Percentiles rank a stretch among this genome's conserved stretches.
Evolutionary conservation across 2,329 filamentous ascomycete genomes (phyloP).

Genomic region (Metarhizium rileyi): DNA sequence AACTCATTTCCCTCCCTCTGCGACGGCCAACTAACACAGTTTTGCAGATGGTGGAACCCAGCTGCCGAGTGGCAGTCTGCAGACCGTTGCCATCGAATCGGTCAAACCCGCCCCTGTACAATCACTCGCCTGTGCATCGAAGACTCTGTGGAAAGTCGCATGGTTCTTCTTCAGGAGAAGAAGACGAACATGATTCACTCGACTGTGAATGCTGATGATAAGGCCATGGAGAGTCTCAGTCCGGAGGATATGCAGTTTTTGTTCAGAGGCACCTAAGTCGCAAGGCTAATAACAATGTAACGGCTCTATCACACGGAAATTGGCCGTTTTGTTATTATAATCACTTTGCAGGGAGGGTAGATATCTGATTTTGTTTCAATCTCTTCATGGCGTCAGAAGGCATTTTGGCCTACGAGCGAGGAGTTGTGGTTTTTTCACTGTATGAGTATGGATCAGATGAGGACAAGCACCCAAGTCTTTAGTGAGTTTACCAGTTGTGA

Average conservation of each 20-base stretch:
- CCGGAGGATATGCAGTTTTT: constrained; percentile 93
- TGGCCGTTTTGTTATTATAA: no score
- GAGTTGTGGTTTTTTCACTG: not conserved
- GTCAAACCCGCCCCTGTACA: constrained; percentile 84
- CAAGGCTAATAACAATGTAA: not conserved
- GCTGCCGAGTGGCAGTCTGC: constrained; percentile 99
- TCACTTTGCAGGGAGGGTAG: no score
- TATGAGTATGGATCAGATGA: not conserved
- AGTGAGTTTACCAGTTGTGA: not conserved
- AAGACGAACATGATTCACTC: constrained; percentile 97
- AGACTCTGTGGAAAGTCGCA: constrained; percentile 91
- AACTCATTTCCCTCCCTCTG: not conserved
- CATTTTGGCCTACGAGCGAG: not conserved
- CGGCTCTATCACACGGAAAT: no score
- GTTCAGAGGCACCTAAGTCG: constrained; percentile 55
- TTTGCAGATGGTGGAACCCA: constrained; percentile 88
- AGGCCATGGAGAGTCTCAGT: constrained; percentile 83
- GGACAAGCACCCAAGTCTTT: not conserved
- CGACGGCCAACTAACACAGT: constrained; percentile 13
- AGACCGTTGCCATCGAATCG: constrained; percentile 88
- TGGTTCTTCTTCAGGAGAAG: constrained; percentile 95
- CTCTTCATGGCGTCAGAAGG: not conserved
- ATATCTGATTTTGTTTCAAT: not conserved
- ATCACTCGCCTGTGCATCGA: constrained; percentile 94
- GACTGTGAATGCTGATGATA: constrained; percentile 86